Evolutionary conservation across 2,329 filamentous ascomycete species (phyloP).

Genomic region (Passalora sequoiae): DNA sequence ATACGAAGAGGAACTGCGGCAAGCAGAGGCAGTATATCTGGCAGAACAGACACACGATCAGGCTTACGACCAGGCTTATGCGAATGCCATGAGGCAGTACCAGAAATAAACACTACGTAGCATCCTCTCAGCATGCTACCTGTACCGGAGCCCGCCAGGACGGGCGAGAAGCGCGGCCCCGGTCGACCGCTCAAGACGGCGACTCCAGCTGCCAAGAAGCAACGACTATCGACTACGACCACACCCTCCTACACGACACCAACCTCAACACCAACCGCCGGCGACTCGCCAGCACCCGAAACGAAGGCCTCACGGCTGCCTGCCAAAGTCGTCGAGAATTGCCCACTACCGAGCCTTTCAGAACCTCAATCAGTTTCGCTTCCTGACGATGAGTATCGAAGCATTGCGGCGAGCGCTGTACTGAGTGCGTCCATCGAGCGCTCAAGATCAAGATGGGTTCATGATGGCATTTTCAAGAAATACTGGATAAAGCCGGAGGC

Average conservation of each 20-base stretch:
- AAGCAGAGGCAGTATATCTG: too few species aligned
- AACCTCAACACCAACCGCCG: slow-evolving; percentile 14
- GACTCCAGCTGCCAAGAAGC: slow-evolving; percentile 26
- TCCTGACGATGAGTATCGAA: slow-evolving; percentile 63
- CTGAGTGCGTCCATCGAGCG: slow-evolving; percentile 66
- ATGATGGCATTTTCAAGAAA: slow-evolving; percentile 63
- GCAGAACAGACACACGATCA: too few species aligned
- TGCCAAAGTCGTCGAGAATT: slow-evolving; percentile 57
- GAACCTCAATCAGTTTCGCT: slow-evolving; percentile 61
- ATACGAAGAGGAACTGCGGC: too few species aligned
- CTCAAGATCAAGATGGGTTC: slow-evolving; percentile 69
- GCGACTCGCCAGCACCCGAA: slow-evolving; percentile 19
- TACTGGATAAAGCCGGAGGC: slow-evolving; percentile 72
- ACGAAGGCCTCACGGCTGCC: slow-evolving; percentile 46
- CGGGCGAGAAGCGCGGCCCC: slow-evolving; percentile 27
- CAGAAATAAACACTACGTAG: too few species aligned
- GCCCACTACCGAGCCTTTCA: slow-evolving; percentile 66
- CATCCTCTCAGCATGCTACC: background rate
- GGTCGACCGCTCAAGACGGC: slow-evolving; percentile 20
- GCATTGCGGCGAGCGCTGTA: slow-evolving; percentile 69
- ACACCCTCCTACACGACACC: slow-evolving; percentile 12
- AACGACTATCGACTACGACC: slow-evolving; percentile 13
- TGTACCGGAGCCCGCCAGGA: slow-evolving; percentile 6
- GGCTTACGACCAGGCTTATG: too few species aligned
- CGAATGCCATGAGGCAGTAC: too few species aligned